phyloP scores from a whole-genome alignment of 768 basidiomycete species.

The Leccinum uliginosum region DNA sequence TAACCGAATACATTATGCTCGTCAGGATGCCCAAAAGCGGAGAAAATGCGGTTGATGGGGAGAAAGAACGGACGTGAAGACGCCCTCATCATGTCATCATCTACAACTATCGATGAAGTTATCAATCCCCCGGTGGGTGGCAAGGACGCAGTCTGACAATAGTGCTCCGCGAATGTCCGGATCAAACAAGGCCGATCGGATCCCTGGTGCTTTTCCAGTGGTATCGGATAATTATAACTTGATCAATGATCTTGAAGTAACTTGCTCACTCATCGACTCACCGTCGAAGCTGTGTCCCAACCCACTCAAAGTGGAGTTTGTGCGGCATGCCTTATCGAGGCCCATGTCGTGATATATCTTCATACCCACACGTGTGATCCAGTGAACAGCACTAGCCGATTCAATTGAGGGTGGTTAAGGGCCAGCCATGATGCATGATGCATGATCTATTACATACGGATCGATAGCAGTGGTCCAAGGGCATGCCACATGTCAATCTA shows the following conservation, averaged over 20 bases:
- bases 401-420: neutral
- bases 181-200: neutral
- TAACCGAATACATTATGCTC: neutral
- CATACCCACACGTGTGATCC: neutral
- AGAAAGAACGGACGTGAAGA: constrained; percentile 22
- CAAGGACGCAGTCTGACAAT: neutral
- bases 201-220: neutral
- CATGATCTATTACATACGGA: too few species aligned
- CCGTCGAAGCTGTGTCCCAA: neutral
- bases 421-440: neutral
- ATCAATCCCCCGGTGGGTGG: neutral
- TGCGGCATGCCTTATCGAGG: neutral
- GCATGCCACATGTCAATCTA: neutral
- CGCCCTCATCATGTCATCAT: neutral
- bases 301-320: neutral
- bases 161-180: neutral
- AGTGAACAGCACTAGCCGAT: neutral
- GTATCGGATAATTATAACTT: too few species aligned
- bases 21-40: constrained; percentile 8
- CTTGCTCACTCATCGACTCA: neutral
- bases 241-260: neutral
- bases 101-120: neutral
- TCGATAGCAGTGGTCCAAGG: too few species aligned
- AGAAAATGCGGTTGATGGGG: constrained; percentile 23
- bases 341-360: neutral